Evolutionary conservation across 139 green algal species (phyloP).

Genomic region (Dunaliella primolecta): DNA sequence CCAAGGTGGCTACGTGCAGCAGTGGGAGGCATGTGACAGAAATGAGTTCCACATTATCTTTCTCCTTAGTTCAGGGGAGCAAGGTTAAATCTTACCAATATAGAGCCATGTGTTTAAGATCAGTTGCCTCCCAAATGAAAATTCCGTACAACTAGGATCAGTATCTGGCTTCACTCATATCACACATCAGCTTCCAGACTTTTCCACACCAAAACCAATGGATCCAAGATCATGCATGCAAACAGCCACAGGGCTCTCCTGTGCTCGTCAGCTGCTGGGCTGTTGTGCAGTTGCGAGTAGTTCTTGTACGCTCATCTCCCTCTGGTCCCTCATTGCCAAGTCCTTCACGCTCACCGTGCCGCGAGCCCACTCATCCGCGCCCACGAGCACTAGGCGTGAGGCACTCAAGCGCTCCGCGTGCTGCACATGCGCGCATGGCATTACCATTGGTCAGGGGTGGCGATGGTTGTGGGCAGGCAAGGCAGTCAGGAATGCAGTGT

Average conservation of each 20-base stretch:
- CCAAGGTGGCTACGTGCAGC: no score
- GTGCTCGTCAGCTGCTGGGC: not conserved
- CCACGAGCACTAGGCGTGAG: constrained; percentile 75
- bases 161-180: not conserved
- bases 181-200: not conserved
- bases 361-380: constrained; percentile 73
- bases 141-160: no score
- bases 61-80: not conserved
- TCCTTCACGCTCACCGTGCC: constrained; percentile 83
- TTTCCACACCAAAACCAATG: not conserved
- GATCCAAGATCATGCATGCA: not conserved
- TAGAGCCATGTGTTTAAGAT: no score
- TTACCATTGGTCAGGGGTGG: not conserved
- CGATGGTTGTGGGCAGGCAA: not conserved
- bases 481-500: not conserved
- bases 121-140: no score
- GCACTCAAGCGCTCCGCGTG: constrained; percentile 63
- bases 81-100: no score
- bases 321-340: constrained; percentile 68
- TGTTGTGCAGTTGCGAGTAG: constrained; percentile 31
- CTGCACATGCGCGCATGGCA: constrained; percentile 23
- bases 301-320: constrained; percentile 66
- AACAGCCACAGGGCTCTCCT: not conserved
- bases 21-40: no score
- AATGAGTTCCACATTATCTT: no score